These are phyloP conservation scores for Lodderomyces metapsilosis DNA, from an alignment of 1,139 yeast species.

Conservation along the genomic window DNA sequence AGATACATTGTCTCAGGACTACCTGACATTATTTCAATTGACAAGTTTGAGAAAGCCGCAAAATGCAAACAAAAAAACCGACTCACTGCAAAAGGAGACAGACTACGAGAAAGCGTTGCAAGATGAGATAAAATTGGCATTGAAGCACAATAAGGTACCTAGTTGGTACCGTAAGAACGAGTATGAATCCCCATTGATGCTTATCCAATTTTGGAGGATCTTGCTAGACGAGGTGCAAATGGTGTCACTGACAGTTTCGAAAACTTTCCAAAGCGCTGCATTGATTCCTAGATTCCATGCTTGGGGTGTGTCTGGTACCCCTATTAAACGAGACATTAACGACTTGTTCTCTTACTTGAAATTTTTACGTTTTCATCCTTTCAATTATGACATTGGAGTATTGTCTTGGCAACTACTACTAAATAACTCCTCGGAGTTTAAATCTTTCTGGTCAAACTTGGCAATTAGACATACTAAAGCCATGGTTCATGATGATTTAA, in stretches of 20 bases:
- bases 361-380: slow-evolving; percentile 69
- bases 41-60: slow-evolving; percentile 5
- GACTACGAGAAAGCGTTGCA: slow-evolving; percentile 38
- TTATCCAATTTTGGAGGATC: slow-evolving; percentile 87
- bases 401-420: slow-evolving; percentile 35
- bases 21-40: slow-evolving; percentile 7
- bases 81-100: slow-evolving; percentile 25
- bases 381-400: slow-evolving; percentile 41
- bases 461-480: slow-evolving; percentile 81
- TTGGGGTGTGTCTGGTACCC: slow-evolving; percentile 98
- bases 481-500: slow-evolving; percentile 75
- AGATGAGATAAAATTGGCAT: slow-evolving; percentile 35
- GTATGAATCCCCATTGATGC: slow-evolving; percentile 78
- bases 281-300: slow-evolving; percentile 82
- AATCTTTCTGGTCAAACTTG: slow-evolving; percentile 43
- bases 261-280: slow-evolving; percentile 78
- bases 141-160: slow-evolving; percentile 29
- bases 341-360: slow-evolving; percentile 72
- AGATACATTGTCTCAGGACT: slow-evolving; percentile 9
- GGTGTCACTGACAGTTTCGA: slow-evolving; percentile 72
- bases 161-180: slow-evolving; percentile 34
- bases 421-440: slow-evolving; percentile 38
- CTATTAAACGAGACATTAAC: slow-evolving; percentile 62
- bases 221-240: slow-evolving; percentile 92
- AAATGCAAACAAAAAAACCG: slow-evolving; percentile 16